Evolutionary conservation across 2,329 filamentous ascomycete species (phyloP), one percentile per base, ranked within the genome.

Genomic region (Penicillium rolfsii): DNA sequence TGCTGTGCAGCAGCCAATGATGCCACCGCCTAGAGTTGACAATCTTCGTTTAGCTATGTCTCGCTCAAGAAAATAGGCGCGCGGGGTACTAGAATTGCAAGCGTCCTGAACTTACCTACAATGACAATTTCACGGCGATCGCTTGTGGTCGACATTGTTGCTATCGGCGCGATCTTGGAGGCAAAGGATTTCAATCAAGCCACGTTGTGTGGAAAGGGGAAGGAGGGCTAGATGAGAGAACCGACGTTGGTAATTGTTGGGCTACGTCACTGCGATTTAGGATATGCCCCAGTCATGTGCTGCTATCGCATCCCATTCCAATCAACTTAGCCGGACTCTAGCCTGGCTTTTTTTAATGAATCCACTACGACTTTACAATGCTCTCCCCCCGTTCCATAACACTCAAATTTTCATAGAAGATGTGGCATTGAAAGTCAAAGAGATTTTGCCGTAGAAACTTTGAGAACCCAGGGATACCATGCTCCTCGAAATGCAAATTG

Each of bases 1-100:
- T 60, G 94, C 93, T 5, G 91, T 93, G 53, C 91, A 95, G 75
- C 88, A 90, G 71, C 95, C 95, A 70, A 98, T 96, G 65, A 98
- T 93, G 69, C 94, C 94, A 68, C 93, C 94, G 68, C 94, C 93
- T 92, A 33, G 22, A 48, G 35, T 43, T 58, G 7, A 41, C 55
- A 61, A 50, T 70, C 63, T 55, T 48, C 41, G 43, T 28, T 64
- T 33, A 62, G 49, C n/a, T 53, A 35, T 56, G 33, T 57, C 58
- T 28, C 30, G 24, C 24, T 48, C 48, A 43, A n/a, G 36, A 35
- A 24, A 38, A 38, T 30, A 14, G 26, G 69, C 67, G 70, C 63
- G 70, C 67, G 70, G 72, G 72, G 71, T 67, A 67, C 26, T 24
- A 12, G 24, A 52, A 45, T 52, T 49, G 59, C 58, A 30, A 45